A percentile compares a stretch with the other conserved stretches of the same genome.
These are phyloP conservation scores for Cladobotryum protrusum DNA, from an alignment of 2,329 filamentous ascomycete species.

Conservation along the genomic window DNA sequence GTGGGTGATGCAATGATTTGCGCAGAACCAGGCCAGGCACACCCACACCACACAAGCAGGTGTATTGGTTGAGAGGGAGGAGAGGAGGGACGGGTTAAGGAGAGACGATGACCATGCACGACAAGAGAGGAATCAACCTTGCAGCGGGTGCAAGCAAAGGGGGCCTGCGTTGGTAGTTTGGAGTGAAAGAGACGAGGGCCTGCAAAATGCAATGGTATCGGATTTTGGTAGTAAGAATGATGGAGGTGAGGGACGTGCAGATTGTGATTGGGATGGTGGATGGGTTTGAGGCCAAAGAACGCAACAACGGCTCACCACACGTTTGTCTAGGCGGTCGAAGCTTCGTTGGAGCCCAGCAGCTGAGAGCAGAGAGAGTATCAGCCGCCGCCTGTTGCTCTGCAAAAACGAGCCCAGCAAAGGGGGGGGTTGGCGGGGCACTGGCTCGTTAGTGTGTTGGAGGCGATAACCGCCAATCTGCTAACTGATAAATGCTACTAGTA, in stretches of 20 bases:
- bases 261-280: background rate
- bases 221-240: too few relatives aligned
- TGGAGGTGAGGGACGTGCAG: background rate
- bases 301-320: too few relatives aligned
- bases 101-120: background rate
- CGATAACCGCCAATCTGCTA: background rate
- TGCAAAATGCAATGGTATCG: background rate
- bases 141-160: background rate
- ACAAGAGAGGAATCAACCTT: too few relatives aligned
- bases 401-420: background rate
- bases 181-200: background rate
- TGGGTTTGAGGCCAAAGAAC: background rate
- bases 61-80: background rate
- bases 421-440: constrained; percentile 1
- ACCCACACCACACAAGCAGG: background rate
- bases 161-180: background rate
- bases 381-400: background rate
- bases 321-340: background rate
- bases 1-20: constrained; percentile 23
- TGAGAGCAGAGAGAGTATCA: background rate
- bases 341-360: constrained; percentile 7
- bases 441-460: background rate
- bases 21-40: constrained; percentile 9
- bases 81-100: background rate
- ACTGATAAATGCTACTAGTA: background rate